phyloP scores from a whole-genome alignment of 73 alveolate genomes.

The Tetrahymena borealis region DNA sequence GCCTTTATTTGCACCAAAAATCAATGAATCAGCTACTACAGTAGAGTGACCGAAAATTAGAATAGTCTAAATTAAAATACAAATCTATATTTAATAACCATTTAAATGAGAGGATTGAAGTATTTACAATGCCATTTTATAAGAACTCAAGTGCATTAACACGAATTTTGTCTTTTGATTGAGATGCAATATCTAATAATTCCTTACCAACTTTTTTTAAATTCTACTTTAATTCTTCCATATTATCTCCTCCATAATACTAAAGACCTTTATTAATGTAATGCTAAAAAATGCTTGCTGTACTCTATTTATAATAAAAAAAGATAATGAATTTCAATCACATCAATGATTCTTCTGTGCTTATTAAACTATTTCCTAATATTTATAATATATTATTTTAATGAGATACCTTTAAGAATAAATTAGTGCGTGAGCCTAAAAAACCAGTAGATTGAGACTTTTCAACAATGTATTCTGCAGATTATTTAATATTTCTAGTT shows the following conservation, averaged over 20 bases:
- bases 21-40: conserved; percentile 60
- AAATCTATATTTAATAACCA: conserved; percentile 1
- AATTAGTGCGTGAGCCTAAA: not conserved
- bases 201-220: conserved; percentile 40
- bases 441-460: not conserved
- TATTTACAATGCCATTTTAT: conserved; percentile 28
- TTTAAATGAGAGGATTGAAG: not conserved
- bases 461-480: conserved; percentile 26
- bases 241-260: conserved; percentile 19
- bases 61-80: conserved; percentile 42
- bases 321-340: conserved; percentile 37
- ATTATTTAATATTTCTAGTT: conserved; percentile 31
- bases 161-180: conserved; percentile 21
- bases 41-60: conserved; percentile 85
- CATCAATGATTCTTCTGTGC: not conserved
- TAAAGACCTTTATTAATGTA: conserved; percentile 47
- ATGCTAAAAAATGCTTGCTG: conserved; percentile 41
- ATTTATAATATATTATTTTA: not conserved
- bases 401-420: not conserved
- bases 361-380: not conserved
- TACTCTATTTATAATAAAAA: conserved; percentile 40
- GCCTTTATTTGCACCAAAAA: conserved; percentile 73
- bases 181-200: conserved; percentile 19
- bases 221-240: conserved; percentile 43
- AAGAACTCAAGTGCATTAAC: conserved; percentile 25